Base-by-base conservation (phyloP, 2,329 filamentous ascomycete genomes). In the Apiospora kogelbergensis region DNA sequence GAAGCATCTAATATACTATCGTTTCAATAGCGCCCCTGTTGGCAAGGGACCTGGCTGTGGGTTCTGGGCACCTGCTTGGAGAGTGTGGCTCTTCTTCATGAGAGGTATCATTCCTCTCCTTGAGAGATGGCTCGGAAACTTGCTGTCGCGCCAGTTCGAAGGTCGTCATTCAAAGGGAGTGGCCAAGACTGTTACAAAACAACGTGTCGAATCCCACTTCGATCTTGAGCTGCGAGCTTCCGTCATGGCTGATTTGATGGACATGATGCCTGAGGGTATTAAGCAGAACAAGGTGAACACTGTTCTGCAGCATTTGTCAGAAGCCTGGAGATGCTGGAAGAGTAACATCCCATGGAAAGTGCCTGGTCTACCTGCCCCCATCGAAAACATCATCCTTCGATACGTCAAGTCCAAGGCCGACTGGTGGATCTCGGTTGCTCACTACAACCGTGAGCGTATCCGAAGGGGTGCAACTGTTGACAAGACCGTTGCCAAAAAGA, bases 281-380 rank as follows among this genome's bases (percentile, higher is more conserved):
- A 98, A 98, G 81, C 96, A 99, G 80, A 99, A 96, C 84, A 99
- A 99, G 83, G 94, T 99, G 80, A 97, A 99, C 81, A 97, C 95
- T 1, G 95, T 99, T 60, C 84, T 99, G 67, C 96, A 98, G 78
- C 97, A 99, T 86, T 83, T 99, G 53, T 98, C 95, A 0, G 96
- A 99, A 83, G 96, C 96, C 17, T 99, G 96, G 96, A 89, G 96
- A 83, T 99, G 96, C 84, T 99, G 96, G 96, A 99, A 99, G 90
- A 98, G 95, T 82, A 99, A 99, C 78, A 99, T 99, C 74, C 96
- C 96, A 0, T 99, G 96, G 96, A 99, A 99, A 84, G 96, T 99
- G 2, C 96, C 96, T 66, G 97, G 96, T 45, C 82, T 99, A 70
- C 96, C 96, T 48, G 97, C 97, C 17, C 95, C 96, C 0, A 98